phyloP scores from a whole-genome alignment of 805 yeast genomes.

The Wickerhamiella sorbophila region DNA sequence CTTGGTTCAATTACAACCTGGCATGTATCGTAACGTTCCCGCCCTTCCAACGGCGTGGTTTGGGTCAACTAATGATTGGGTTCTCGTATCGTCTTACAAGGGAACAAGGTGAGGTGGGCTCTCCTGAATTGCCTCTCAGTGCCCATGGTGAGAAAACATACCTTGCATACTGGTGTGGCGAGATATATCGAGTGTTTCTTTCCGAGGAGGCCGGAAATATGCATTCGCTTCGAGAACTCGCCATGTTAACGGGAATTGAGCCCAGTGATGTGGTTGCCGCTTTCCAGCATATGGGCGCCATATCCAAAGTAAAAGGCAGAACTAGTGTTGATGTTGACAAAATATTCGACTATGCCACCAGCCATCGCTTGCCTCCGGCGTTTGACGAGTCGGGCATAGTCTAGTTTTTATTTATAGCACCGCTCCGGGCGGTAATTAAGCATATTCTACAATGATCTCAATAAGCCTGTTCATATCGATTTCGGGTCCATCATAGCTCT shows the following conservation, averaged over 20 bases:
- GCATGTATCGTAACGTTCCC: slow-evolving; percentile 90
- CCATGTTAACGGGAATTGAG: slow-evolving; percentile 24
- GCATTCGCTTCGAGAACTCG: slow-evolving; percentile 18
- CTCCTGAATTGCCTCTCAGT: slow-evolving; percentile 87
- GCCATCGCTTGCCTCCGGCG: neutral
- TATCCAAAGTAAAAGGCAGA: neutral
- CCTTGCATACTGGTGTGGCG: slow-evolving; percentile 57
- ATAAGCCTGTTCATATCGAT: slow-evolving; percentile 10
- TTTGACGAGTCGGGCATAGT: slow-evolving; percentile 2
- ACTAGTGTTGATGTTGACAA: slow-evolving; percentile 1
- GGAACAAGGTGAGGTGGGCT: slow-evolving; percentile 50
- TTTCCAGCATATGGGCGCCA: slow-evolving; percentile 21
- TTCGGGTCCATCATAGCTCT: slow-evolving; percentile 15
- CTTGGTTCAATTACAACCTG: slow-evolving; percentile 66
- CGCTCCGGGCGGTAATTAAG: neutral
- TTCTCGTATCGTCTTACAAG: slow-evolving; percentile 67
- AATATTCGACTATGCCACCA: neutral
- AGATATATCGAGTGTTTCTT: slow-evolving; percentile 25
- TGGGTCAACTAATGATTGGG: slow-evolving; percentile 71
- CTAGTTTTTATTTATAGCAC: neutral
- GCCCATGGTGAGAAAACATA: slow-evolving; percentile 67
- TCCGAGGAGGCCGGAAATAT: neutral
- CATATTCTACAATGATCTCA: slow-evolving; percentile 8
- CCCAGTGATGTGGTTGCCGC: slow-evolving; percentile 24
- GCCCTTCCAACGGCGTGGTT: slow-evolving; percentile 65